These are phyloP conservation scores for Penicillium sp. DNA, from an alignment of 2,329 filamentous ascomycete genomes.

Conservation along the genomic window DNA sequence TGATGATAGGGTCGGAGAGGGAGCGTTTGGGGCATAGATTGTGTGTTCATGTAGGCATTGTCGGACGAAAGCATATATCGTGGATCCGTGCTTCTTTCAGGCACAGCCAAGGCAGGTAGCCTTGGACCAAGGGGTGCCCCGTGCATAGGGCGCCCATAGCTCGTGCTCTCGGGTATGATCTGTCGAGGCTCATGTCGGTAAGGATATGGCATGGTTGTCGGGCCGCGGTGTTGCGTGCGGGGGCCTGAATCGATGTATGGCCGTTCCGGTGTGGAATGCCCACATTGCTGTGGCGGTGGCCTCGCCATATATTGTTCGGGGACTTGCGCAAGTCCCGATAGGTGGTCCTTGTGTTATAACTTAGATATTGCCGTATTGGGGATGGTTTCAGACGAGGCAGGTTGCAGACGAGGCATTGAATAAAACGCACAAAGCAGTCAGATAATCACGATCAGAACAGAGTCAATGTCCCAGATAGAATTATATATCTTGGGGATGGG, in stretches of 20 bases:
- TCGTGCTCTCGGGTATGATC: conserved; percentile 9
- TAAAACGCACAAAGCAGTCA: background rate
- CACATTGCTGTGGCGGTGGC: conserved; percentile 29
- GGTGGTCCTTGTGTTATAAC: conserved; percentile 13
- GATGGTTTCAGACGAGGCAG: background rate
- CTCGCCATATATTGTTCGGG: conserved; percentile 30
- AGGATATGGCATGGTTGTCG: conserved; percentile 16
- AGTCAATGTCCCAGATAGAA: background rate
- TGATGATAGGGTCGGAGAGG: conserved; percentile 13
- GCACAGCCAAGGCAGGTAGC: conserved; percentile 15
- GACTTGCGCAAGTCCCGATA: conserved; percentile 9
- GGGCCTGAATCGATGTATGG: conserved; percentile 19
- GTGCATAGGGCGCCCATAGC: conserved; percentile 18
- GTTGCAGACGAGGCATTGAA: conserved; percentile 3
- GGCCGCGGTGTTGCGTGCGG: conserved; percentile 10
- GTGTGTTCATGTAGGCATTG: conserved; percentile 17
- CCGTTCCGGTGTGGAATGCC: conserved; percentile 23
- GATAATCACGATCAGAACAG: background rate
- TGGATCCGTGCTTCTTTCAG: conserved; percentile 19
- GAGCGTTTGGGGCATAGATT: conserved; percentile 18
- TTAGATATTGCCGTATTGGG: conserved; percentile 13
- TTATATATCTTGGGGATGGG: conserved; percentile 6
- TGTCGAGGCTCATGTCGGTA: conserved; percentile 25
- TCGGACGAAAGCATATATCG: conserved; percentile 24
- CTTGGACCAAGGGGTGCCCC: conserved; percentile 13